phyloP scores from a whole-genome alignment of 2,329 filamentous ascomycete genomes.

The Xenosphaeropsis pyriputrescens region DNA sequence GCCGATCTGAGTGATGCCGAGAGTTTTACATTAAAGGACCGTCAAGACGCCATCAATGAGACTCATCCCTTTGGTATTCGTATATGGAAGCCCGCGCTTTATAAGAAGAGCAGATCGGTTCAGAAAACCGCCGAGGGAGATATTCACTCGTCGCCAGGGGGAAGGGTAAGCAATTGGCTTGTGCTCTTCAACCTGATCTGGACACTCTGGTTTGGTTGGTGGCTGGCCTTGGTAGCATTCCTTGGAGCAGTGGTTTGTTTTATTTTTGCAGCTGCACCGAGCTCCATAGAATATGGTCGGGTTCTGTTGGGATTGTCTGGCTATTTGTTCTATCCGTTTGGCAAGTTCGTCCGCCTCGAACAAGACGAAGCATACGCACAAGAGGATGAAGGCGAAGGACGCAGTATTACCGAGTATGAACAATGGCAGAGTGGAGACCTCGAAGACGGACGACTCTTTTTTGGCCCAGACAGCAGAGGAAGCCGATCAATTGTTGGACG shows the following conservation, averaged over 20 bases:
- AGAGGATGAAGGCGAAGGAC: slow-evolving; percentile 88
- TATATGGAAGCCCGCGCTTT: slow-evolving; percentile 95
- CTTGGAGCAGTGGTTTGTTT: slow-evolving; percentile 67
- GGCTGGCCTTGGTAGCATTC: slow-evolving; percentile 68
- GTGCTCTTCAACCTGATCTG: slow-evolving; percentile 80
- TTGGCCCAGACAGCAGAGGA: slow-evolving; percentile 51
- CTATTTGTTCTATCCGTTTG: slow-evolving; percentile 93
- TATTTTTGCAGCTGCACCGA: slow-evolving; percentile 62
- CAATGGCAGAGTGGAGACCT: slow-evolving; percentile 97
- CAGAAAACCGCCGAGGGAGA: slow-evolving; percentile 93
- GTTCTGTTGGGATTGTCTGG: slow-evolving; percentile 71
- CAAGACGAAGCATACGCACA: slow-evolving; percentile 89
- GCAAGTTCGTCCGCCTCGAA: slow-evolving; percentile 85
- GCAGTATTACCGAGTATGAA: slow-evolving; percentile 97
- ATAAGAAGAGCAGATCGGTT: slow-evolving; percentile 94
- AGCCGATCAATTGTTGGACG: slow-evolving; percentile 73
- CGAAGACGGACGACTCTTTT: slow-evolving; percentile 90
- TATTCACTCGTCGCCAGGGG: slow-evolving; percentile 88
- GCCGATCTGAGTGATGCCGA: slow-evolving; percentile 77
- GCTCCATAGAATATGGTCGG: slow-evolving; percentile 72
- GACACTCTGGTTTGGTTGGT: slow-evolving; percentile 92
- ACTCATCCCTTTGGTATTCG: slow-evolving; percentile 98
- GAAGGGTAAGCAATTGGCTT: slow-evolving; percentile 71
- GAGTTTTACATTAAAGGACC: slow-evolving; percentile 94
- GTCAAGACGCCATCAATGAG: slow-evolving; percentile 95